Conservation (phyloP, 495 filamentous ascomycete species). For the Penicillium soppii region DNA sequence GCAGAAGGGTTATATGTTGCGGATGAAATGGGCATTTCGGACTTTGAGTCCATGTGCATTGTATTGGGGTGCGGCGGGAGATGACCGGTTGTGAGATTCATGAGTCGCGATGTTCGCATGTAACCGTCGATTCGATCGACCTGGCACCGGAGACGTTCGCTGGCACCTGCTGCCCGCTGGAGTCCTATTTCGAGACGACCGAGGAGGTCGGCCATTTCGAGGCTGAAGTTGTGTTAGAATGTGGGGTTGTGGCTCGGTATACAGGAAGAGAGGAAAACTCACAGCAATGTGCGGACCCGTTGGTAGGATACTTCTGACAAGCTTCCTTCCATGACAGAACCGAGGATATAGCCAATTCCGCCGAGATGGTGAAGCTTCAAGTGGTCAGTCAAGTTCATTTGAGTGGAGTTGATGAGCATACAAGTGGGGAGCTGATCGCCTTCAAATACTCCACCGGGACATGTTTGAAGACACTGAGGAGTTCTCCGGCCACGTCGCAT, state of each 20-base stretch:
- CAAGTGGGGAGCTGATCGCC: slow-evolving; percentile 50
- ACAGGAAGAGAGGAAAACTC: slow-evolving; percentile 2
- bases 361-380: slow-evolving; percentile 45
- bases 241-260: not conserved
- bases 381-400: not conserved
- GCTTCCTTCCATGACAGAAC: slow-evolving; percentile 48
- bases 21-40: slow-evolving; percentile 11
- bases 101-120: slow-evolving; percentile 35
- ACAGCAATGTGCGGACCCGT: slow-evolving; percentile 44
- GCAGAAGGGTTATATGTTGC: slow-evolving; percentile 5
- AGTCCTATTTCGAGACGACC: slow-evolving; percentile 43
- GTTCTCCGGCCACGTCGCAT: slow-evolving; percentile 47
- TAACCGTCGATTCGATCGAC: slow-evolving; percentile 49
- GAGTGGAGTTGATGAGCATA: slow-evolving; percentile 7
- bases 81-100: slow-evolving; percentile 16
- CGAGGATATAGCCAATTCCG: slow-evolving; percentile 50
- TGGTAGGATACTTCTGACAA: slow-evolving; percentile 46
- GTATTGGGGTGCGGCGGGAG: slow-evolving; percentile 8
- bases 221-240: slow-evolving; percentile 8
- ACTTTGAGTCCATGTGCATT: slow-evolving; percentile 8
- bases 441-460: slow-evolving; percentile 45
- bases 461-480: slow-evolving; percentile 44
- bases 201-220: slow-evolving; percentile 50
- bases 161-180: slow-evolving; percentile 38
- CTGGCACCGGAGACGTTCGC: slow-evolving; percentile 39